Evolutionary conservation across 768 basidiomycete genomes (phyloP), one percentile per base, ranked within the genome.

Genomic region (Psilocybe cubensis): DNA sequence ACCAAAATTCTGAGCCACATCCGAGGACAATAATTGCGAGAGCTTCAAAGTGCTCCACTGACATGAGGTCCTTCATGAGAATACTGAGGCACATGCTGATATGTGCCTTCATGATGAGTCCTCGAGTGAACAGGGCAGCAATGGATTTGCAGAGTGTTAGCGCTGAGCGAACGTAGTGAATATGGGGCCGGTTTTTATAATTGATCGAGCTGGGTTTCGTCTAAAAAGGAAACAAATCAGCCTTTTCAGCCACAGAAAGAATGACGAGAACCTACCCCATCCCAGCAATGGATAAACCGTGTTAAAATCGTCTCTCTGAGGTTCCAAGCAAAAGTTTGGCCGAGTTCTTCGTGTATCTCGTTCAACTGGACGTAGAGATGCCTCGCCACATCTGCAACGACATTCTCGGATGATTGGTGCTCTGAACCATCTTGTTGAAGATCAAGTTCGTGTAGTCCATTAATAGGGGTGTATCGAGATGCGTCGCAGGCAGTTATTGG

Each of bases 11-110:
- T 14, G 52, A 51, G 3, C 66, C 66, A 20, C 63, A 62, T n/a
- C 62, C 63, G 5, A 67, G 38, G 27, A 67, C 45, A 23, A 67
- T 51, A 31, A 52, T 50, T n/a, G 49, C 54, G 4, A 67, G 51
- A 5, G 62, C 67, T 25, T 66, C 63, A 3, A 63, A 31, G 43
- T 66, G 65, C 48, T 68, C 67, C 31, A 63, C 58, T n/a, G 65
- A 66, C 52, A 58, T 54, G 17, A 68, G 61, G 31, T 63, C 57
- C 29, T 60, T 58, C 31, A 68, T 51, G 24, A 68, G 50, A 20
- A 61, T 24, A 48, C 54, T 52, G 11, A 68, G 54, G 49, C 65
- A 64, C 57, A 58, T 60, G 43, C 49, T 57, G 38, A 68, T 55
- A 40, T 68, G 63, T 20, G 52, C 38, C 21, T 43, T 55, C 52